Conservation (phyloP, 2,329 filamentous ascomycete species). For the Cytospora mali region DNA sequence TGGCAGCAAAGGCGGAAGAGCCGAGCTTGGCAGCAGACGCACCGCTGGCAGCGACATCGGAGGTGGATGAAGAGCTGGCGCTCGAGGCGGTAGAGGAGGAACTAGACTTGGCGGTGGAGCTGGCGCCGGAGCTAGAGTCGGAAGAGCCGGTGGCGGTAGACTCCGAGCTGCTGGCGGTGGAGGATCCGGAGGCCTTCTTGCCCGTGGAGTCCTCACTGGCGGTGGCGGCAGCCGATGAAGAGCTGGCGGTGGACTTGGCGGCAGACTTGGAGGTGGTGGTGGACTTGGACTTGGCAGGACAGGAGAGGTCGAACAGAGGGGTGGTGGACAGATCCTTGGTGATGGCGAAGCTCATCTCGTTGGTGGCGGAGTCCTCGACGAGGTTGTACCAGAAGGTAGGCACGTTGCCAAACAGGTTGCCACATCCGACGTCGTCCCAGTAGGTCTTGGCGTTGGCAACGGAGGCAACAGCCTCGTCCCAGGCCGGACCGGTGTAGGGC, state of each 20-base stretch:
- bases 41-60: constrained; percentile 21
- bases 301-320: constrained; percentile 67
- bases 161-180: constrained; percentile 50
- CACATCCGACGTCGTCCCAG: constrained; percentile 79
- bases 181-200: constrained; percentile 74
- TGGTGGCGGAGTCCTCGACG: constrained; percentile 63
- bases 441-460: constrained; percentile 72
- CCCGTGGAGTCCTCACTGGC: constrained; percentile 70
- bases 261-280: constrained; percentile 29
- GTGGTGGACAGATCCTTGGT: constrained; percentile 56
- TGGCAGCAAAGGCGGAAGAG: constrained; percentile 25
- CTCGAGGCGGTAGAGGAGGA: constrained; percentile 1
- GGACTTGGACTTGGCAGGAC: constrained; percentile 41
- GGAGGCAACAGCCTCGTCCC: constrained; percentile 65
- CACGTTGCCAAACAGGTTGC: constrained; percentile 59
- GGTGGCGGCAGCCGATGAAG: constrained; percentile 67
- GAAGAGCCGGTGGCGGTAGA: constrained; percentile 1
- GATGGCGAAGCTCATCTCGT: constrained; percentile 72
- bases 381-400: constrained; percentile 80
- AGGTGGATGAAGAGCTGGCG: constrained; percentile 11
- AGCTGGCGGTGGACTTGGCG: constrained; percentile 46
- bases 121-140: constrained; percentile 22
- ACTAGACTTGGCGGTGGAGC: constrained; percentile 4
- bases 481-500: constrained; percentile 70
- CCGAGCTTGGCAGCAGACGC: constrained; percentile 21